Evolutionary conservation across 1,284 basidiomycete species (phyloP).

Genomic region (Ganoderma boninense): DNA sequence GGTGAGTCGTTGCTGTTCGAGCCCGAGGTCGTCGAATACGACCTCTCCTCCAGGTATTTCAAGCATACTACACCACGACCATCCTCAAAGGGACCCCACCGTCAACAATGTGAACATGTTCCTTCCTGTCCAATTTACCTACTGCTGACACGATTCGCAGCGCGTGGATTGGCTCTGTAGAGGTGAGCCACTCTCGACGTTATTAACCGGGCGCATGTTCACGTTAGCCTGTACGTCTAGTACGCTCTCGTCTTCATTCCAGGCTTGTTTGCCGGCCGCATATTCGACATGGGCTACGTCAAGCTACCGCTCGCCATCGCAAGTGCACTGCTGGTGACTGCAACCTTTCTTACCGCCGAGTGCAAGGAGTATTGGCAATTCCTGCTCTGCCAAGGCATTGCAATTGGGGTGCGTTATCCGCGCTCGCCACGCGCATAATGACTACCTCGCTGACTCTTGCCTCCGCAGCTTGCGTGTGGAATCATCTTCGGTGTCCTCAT

Average conservation of each 20-base stretch:
- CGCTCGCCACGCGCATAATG: background rate
- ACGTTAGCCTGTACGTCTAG: slow-evolving; percentile 29
- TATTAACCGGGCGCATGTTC: background rate
- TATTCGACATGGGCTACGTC: slow-evolving; percentile 63
- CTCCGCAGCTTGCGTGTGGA: slow-evolving; percentile 42
- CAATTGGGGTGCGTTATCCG: slow-evolving; percentile 46
- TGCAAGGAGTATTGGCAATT: slow-evolving; percentile 63
- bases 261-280: slow-evolving; percentile 56
- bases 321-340: slow-evolving; percentile 47
- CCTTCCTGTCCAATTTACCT: slow-evolving; percentile 5
- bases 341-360: slow-evolving; percentile 58
- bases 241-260: slow-evolving; percentile 57
- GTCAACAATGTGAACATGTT: slow-evolving; percentile 60
- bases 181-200: slow-evolving; percentile 47
- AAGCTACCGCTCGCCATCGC: slow-evolving; percentile 46
- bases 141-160: slow-evolving; percentile 41
- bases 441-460: no score
- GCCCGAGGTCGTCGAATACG: background rate
- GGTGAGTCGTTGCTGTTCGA: slow-evolving; percentile 36
- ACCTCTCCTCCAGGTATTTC: slow-evolving; percentile 47
- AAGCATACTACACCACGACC: slow-evolving; percentile 52
- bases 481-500: slow-evolving; percentile 55
- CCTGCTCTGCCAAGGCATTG: slow-evolving; percentile 57
- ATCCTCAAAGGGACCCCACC: slow-evolving; percentile 46
- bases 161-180: slow-evolving; percentile 82